Evolutionary conservation across 2,329 filamentous ascomycete genomes (phyloP).

Genomic region (Fusarium tuaranense): DNA sequence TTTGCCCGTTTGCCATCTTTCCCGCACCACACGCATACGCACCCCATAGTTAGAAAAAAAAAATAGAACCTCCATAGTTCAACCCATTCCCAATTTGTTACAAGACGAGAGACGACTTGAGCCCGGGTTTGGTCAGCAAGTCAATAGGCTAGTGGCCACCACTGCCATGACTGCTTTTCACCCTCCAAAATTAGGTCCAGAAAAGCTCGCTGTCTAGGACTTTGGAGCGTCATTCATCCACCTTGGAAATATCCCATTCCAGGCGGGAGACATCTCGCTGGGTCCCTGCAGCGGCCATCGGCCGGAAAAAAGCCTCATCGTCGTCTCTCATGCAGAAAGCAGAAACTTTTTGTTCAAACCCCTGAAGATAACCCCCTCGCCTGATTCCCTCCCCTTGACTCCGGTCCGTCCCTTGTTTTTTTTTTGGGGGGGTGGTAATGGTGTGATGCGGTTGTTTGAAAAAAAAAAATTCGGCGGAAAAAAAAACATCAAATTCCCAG

Average conservation of each 20-base stretch:
- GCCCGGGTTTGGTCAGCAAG: slow-evolving; percentile 32
- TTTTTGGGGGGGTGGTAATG: slow-evolving; percentile 32
- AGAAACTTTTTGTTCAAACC: slow-evolving; percentile 42
- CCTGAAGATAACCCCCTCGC: slow-evolving; percentile 13
- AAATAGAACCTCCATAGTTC: slow-evolving; percentile 18
- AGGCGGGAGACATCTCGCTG: slow-evolving; percentile 29
- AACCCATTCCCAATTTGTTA: slow-evolving; percentile 38
- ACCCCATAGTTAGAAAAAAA: slow-evolving; percentile 3
- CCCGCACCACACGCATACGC: slow-evolving; percentile 2
- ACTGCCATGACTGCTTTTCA: slow-evolving; percentile 32
- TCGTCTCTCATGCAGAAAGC: slow-evolving; percentile 33
- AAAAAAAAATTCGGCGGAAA: slow-evolving; percentile 22
- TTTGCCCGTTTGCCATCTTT: slow-evolving; percentile 26
- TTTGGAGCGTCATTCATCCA: slow-evolving; percentile 27
- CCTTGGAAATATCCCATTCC: slow-evolving; percentile 42
- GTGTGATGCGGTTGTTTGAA: slow-evolving; percentile 29
- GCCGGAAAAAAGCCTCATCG: slow-evolving; percentile 34
- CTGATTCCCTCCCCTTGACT: slow-evolving; percentile 21
- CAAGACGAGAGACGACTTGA: slow-evolving; percentile 32
- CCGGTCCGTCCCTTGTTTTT: slow-evolving; percentile 25
- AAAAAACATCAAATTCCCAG: slow-evolving; percentile 26
- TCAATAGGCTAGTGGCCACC: slow-evolving; percentile 28
- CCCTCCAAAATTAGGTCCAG: slow-evolving; percentile 39
- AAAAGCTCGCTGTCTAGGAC: slow-evolving; percentile 29
- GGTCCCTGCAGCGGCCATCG: slow-evolving; percentile 31